Conservation (phyloP, 164 flowering plant genomes). For the Dillenia suffruticosa region DNA sequence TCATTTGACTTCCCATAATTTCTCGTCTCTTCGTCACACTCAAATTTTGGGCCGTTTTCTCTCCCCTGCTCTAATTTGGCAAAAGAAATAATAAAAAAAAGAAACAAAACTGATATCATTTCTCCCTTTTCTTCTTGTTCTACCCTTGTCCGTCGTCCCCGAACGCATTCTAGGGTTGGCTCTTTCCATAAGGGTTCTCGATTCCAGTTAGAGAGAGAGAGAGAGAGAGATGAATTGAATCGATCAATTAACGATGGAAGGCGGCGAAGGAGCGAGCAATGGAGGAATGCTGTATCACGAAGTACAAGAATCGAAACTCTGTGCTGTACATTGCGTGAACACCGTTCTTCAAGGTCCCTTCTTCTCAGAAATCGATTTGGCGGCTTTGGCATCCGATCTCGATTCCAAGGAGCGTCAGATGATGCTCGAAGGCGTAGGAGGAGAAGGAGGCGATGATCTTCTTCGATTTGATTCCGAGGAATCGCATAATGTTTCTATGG, state of each 20-base stretch:
- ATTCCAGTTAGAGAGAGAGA: too few species aligned
- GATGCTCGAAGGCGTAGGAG: conserved; percentile 47
- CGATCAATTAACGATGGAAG: conserved; percentile 37
- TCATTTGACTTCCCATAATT: too few species aligned
- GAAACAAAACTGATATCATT: too few species aligned
- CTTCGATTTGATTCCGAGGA: conserved; percentile 44
- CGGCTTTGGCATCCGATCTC: conserved; percentile 93
- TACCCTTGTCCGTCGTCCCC: too few species aligned
- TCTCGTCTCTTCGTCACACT: too few species aligned
- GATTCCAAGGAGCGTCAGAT: conserved; percentile 84
- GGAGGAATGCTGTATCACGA: conserved; percentile 98
- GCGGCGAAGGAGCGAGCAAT: conserved; percentile 71
- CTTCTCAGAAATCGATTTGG: conserved; percentile 93
- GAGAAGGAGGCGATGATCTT: conserved; percentile 32
- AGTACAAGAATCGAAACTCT: conserved; percentile 92
- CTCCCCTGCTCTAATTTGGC: too few species aligned
- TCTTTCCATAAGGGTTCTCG: too few species aligned
- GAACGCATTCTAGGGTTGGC: too few species aligned
- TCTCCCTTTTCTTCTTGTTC: too few species aligned
- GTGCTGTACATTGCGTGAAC: conserved; percentile 97
- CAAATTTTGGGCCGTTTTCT: too few species aligned
- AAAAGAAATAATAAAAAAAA: too few species aligned
- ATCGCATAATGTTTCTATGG: conserved; percentile 88
- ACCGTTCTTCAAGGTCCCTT: conserved; percentile 94
- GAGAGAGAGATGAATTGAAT: background rate